Evolutionary conservation across 2,329 filamentous ascomycete genomes (phyloP), one percentile per base, ranked within the genome.

Genomic region (Penicillium sp.): DNA sequence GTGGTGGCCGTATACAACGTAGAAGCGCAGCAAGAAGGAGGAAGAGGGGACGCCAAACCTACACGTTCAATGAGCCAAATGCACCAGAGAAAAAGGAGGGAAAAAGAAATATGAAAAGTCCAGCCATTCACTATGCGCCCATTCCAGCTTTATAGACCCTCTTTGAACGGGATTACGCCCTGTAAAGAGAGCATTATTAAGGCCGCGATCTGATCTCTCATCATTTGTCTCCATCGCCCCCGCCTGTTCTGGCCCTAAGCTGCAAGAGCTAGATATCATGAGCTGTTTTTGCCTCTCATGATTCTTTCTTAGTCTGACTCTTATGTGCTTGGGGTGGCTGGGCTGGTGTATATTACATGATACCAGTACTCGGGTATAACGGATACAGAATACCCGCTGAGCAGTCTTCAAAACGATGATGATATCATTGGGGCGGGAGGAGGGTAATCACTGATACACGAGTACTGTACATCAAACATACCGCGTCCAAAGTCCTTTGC

Each of bases 141-240:
- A 35, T 49, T 35, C 45, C n/a, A n/a, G 45, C 28, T 49, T 49
- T 49, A 49, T 49, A 49, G 45, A 48, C 25, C 28, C 15, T 49
- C 45, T 35, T 49, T 49, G 28, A 10, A 20, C 17, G 35, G n/a
- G 45, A 49, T 35, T 7, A 20, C 34, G 28, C 25, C 25, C 45
- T 49, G 28, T 20, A 49, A 25, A 49, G 34, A 48, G 45, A 48
- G 34, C 45, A 35, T 34, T 10, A 17, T 25, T 25, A 20, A 34
- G 45, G 6, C 8, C 15, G 12, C 4, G 43, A 58, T 48, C 45
- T 58, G 55, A 58, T 61, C 59, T 58, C 59, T 55, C 54, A 17
- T 48, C 47, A 53, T 39, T 31, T 43, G 20, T 25, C 34, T 45
- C 43, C 34, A 22, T 55, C 31, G 17, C 25, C 39, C 41, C 42